phyloP scores from a whole-genome alignment of 1,284 basidiomycete genomes.

The Peniophora sp. region DNA sequence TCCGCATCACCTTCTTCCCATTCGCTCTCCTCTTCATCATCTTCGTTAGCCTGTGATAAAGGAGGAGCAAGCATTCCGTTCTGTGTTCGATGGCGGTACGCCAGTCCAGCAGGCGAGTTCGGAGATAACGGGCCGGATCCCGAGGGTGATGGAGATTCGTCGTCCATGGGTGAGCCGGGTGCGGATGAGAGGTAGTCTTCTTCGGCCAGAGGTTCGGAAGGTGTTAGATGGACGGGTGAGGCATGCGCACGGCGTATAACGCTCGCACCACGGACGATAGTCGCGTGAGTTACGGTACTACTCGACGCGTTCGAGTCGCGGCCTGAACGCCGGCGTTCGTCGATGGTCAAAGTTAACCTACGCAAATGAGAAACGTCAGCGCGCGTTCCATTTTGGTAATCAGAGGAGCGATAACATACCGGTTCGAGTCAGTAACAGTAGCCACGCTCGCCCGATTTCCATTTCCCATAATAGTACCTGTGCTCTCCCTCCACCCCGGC shows the following conservation, averaged over 20 bases:
- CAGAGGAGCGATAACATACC: neutral
- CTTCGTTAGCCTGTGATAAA: slow-evolving; percentile 2
- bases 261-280: slow-evolving; percentile 29
- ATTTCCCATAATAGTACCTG: neutral
- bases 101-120: no score
- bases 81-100: no score
- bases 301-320: slow-evolving; percentile 11
- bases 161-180: no score
- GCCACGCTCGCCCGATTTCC: neutral
- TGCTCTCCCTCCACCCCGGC: neutral
- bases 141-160: no score
- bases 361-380: neutral
- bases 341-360: slow-evolving; percentile 6
- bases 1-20: neutral
- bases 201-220: no score
- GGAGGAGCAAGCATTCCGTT: no score
- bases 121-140: no score
- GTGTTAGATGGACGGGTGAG: neutral
- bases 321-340: slow-evolving; percentile 6
- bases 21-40: slow-evolving; percentile 5
- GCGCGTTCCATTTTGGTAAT: slow-evolving; percentile 3
- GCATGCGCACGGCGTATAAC: slow-evolving; percentile 37
- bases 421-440: neutral
- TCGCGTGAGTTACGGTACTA: slow-evolving; percentile 21
- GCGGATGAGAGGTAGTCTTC: no score